Base-by-base conservation (phyloP, 805 yeast species). In the Lipomyces sp. region DNA sequence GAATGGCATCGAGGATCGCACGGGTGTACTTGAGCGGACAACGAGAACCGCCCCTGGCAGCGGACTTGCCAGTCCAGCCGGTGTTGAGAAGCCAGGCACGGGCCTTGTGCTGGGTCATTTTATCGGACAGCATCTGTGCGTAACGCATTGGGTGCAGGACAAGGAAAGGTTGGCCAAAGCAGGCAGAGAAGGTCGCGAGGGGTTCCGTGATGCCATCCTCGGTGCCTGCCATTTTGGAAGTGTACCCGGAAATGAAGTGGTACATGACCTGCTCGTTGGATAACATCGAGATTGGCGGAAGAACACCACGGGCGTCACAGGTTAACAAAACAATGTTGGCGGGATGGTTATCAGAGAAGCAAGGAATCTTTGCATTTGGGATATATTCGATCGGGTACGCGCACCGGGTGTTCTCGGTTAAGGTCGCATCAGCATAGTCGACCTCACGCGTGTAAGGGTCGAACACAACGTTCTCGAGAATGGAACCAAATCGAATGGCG, bases 221-320 rank as follows among this genome's bases (percentile, higher is more conserved):
- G 62, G 99, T 94, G 80, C 98, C 98, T 69, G 99, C 97, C 97
- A 94, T 94, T 87, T 95, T 94, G 64, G 98, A 94, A 69, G 99
- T 94, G 86, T 94, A 94, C 76, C 99, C 99, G 71, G 97, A 90
- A 75, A 94, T 94, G 83, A 94, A 94, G 83, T 94, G 98, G 86
- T 95, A 94, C 98, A 95, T 94, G 72, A 94, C 98, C 83, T 94
- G 98, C 74, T 94, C 90, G 77, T 92, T 92, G 53, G 96, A 85
- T 79, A 94, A 86, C 81, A 89, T 91, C 71, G 98, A 92, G 71
- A 94, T 96, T 71, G 98, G 98, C 63, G 99, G 99, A 75, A 94
- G 84, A 51, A 94, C 98, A 82, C 99, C 99, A 69, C 96, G 87
- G 69, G 98, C 98, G 78, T 94, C 99, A 84, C 99, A 94, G 30